Evolutionary conservation across 768 basidiomycete genomes (phyloP).

Genomic region (Chalciporus pseudorubinellus): DNA sequence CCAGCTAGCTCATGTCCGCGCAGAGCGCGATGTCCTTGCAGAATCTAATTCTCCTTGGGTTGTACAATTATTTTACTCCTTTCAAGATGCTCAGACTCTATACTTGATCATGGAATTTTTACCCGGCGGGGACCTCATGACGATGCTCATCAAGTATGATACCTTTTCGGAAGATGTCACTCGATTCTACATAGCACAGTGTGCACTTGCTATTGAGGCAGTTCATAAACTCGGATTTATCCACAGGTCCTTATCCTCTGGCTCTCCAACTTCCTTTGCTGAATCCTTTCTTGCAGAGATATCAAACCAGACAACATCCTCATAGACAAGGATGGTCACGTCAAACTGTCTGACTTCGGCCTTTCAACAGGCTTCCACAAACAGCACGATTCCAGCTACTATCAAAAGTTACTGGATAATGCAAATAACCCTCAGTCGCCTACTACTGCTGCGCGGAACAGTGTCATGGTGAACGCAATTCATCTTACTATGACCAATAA

Average conservation of each 20-base stretch:
- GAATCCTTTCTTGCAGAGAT: constrained; percentile 53
- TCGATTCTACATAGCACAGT: constrained; percentile 98
- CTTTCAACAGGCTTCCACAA: constrained; percentile 99
- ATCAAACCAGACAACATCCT: constrained; percentile 98
- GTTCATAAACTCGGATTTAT: constrained; percentile 98
- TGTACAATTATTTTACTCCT: constrained; percentile 96
- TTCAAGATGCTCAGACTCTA: constrained; percentile 88
- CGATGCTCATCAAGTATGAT: constrained; percentile 99
- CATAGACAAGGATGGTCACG: constrained; percentile 90
- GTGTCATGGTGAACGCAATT: constrained; percentile 96
- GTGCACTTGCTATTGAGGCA: constrained; percentile 94
- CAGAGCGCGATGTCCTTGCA: constrained; percentile 94
- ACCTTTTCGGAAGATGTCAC: constrained; percentile 98
- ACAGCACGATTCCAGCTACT: constrained; percentile 94
- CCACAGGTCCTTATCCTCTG: constrained; percentile 60
- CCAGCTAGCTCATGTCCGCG: constrained; percentile 95
- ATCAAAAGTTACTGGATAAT: constrained; percentile 80
- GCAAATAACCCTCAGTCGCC: constrained; percentile 46
- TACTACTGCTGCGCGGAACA: constrained; percentile 66
- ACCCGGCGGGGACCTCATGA: constrained; percentile 98
- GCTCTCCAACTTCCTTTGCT: neutral
- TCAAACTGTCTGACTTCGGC: constrained; percentile 98
- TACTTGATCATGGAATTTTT: constrained; percentile 99
- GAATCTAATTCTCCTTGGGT: constrained; percentile 97
- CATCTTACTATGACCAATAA: constrained; percentile 93